phyloP scores from a whole-genome alignment of 768 basidiomycete genomes.

The Hebeloma cylindrosporum region DNA sequence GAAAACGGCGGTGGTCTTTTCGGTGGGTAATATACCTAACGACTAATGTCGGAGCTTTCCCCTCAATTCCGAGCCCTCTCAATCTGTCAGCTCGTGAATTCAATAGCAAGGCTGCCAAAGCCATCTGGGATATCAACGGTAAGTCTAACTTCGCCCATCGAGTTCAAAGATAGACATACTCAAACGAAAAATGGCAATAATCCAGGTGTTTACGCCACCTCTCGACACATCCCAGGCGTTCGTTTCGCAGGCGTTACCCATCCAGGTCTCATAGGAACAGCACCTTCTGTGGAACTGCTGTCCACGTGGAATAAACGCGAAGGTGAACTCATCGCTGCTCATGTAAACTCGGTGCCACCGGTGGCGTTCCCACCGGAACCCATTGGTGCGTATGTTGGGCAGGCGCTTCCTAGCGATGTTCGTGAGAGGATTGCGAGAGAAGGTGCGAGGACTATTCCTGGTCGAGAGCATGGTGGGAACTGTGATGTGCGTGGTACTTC shows the following conservation, averaged over 20 bases:
- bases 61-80: background rate
- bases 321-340: conserved; percentile 55
- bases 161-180: background rate
- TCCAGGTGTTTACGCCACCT: conserved; percentile 66
- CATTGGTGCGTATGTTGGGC: conserved; percentile 66
- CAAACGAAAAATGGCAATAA: background rate
- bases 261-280: conserved; percentile 75
- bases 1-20: conserved; percentile 74
- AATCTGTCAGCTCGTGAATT: conserved; percentile 55
- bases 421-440: conserved; percentile 56
- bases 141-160: conserved; percentile 3
- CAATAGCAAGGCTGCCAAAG: conserved; percentile 69
- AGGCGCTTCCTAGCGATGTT: conserved; percentile 51
- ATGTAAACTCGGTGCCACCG: conserved; percentile 53
- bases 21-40: conserved; percentile 35
- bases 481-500: conserved; percentile 69
- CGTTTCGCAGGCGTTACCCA: conserved; percentile 78
- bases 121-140: conserved; percentile 81
- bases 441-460: conserved; percentile 74
- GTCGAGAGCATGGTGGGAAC: conserved; percentile 79
- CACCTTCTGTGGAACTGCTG: conserved; percentile 71
- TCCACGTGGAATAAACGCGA: conserved; percentile 77
- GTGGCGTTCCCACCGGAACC: conserved; percentile 66
- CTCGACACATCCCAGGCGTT: conserved; percentile 77
- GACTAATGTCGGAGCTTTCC: too few relatives aligned